Base-by-base conservation (phyloP, 495 filamentous ascomycete species). In the Cryomyces antarcticus region DNA sequence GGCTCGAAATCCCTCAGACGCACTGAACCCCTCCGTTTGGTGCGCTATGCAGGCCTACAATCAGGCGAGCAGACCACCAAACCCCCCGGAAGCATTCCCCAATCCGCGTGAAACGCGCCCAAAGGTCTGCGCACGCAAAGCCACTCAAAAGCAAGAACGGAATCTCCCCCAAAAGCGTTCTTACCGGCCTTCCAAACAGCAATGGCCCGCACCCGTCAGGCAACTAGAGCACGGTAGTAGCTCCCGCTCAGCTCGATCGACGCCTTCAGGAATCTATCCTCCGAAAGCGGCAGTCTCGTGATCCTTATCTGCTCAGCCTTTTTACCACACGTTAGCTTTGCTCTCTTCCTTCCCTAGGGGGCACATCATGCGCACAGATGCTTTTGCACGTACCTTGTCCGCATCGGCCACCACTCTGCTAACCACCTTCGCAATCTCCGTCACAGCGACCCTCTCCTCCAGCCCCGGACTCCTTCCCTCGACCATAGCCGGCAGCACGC, bases 401-500 rank as follows among this genome's bases (percentile, higher is more conserved):
- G 33, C 33, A 62, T 70, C 60, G 52, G 78, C 77, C 59, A 76
- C 73, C 62, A 73, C 68, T 43, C 69, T 66, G 17, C 75, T 78
- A 29, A 77, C 72, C 36, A 73, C 63, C 24, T 65, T 65, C 34
- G 71, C 70, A 60, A 82, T 82, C 53, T 79, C 77, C 52, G 69
- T 65, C 47, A 79, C 67, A 4, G 82, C 82, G 39, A 84, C 86
- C 54, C 75, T 79, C 57, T 93, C 80, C 52, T 81, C 73, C 37
- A 92, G 64, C n/a, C 69, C 73, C 49, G 75, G 70, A n/a, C n/a
- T n/a, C 41, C 72, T 66, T 43, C 71, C 67, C 42, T 47, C 67
- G 43, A 73, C 65, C 61, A 83, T 70, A 28, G 67, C 66, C 3
- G 72, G 70, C 33, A 93, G 62, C 11, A 76, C 71, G 39, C 70